Conservation (phyloP, 2,329 filamentous ascomycete species). For the Sarocladium kiliense region DNA sequence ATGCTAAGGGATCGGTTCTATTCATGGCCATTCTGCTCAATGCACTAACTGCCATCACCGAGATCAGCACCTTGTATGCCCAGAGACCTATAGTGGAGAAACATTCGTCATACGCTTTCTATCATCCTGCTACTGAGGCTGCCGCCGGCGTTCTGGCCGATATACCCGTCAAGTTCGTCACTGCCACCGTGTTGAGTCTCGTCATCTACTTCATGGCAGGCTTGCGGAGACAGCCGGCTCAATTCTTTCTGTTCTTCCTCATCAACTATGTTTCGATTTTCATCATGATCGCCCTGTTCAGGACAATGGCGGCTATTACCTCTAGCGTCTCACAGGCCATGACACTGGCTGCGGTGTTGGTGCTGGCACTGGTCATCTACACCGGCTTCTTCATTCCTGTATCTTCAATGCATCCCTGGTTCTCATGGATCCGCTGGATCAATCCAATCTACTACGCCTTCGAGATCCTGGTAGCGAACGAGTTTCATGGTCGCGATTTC, state of each 20-base stretch:
- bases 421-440: conserved; percentile 70
- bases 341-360: conserved; percentile 45
- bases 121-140: conserved; percentile 48
- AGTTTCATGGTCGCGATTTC: conserved; percentile 57
- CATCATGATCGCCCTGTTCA: conserved; percentile 72
- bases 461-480: conserved; percentile 69
- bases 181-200: conserved; percentile 46
- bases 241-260: conserved; percentile 76
- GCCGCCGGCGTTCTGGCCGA: conserved; percentile 49
- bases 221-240: conserved; percentile 50
- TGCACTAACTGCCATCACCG: conserved; percentile 51
- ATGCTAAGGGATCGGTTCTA: conserved; percentile 48
- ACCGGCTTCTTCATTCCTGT: conserved; percentile 52
- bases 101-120: conserved; percentile 43
- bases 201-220: conserved; percentile 53
- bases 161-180: conserved; percentile 52
- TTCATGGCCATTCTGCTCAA: conserved; percentile 59
- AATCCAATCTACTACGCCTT: conserved; percentile 72
- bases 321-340: conserved; percentile 58
- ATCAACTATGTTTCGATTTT: conserved; percentile 64
- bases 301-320: conserved; percentile 66
- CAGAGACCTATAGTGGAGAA: conserved; percentile 45
- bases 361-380: conserved; percentile 55
- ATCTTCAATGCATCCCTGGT: conserved; percentile 64
- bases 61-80: conserved; percentile 41